phyloP scores from a whole-genome alignment of 2,329 filamentous ascomycete species.

The Talaromyces funiculosus region DNA sequence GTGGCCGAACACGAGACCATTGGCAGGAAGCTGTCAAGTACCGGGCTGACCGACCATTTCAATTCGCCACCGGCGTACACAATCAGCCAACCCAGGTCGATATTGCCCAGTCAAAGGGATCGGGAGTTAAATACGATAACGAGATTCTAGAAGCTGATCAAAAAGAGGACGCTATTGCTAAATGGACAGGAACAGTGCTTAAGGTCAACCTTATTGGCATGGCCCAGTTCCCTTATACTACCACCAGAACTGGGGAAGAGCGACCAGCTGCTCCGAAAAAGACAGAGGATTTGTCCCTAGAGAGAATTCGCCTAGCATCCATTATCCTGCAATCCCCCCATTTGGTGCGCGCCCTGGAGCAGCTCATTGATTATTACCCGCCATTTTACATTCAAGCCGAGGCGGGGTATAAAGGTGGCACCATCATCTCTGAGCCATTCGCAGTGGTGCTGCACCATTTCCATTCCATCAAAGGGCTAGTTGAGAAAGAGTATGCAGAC shows the following conservation, averaged over 20 bases:
- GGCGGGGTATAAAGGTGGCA: not conserved
- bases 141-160: not conserved
- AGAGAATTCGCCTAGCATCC: not conserved
- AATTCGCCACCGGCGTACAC: not conserved
- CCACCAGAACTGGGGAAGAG: not conserved
- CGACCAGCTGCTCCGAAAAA: not conserved
- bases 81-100: not conserved
- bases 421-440: not conserved
- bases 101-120: not conserved
- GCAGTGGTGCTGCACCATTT: not conserved
- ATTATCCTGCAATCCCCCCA: not conserved
- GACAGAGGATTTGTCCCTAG: not conserved
- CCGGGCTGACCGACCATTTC: not conserved
- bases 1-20: not conserved
- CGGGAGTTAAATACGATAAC: not conserved
- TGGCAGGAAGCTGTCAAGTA: not conserved
- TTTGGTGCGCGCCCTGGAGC: not conserved
- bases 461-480: not conserved
- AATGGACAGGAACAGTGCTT: not conserved
- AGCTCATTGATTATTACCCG: not conserved
- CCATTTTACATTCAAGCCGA: not conserved
- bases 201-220: not conserved
- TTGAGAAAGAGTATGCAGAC: not conserved
- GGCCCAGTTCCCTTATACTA: not conserved
- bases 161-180: not conserved